Conservation (phyloP, 345 rosid species). For the Chamaenerion angustifolium region DNA sequence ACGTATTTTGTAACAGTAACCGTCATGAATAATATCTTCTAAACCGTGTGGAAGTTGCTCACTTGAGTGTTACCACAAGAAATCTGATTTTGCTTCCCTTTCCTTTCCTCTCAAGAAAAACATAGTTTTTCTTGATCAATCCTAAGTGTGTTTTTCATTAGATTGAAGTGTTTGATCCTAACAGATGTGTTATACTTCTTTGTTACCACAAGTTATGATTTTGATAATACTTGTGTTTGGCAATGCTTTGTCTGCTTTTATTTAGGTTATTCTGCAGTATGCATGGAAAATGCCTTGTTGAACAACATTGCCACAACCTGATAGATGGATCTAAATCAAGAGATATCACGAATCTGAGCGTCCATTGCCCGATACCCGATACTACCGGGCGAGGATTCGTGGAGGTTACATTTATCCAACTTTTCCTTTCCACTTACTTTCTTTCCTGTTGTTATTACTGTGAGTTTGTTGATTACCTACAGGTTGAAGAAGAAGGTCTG, state of each 20-base stretch:
- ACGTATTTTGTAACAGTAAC: too few species aligned
- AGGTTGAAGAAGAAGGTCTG: slow-evolving; percentile 54
- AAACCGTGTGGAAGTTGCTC: too few species aligned
- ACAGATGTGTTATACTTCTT: too few species aligned
- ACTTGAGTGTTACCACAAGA: too few species aligned
- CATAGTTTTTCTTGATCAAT: too few species aligned
- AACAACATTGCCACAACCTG: slow-evolving; percentile 22
- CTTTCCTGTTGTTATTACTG: background rate
- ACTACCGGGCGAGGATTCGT: slow-evolving; percentile 56
- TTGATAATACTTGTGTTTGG: too few species aligned
- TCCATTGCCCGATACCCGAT: slow-evolving; percentile 34
- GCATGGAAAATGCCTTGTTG: slow-evolving; percentile 47
- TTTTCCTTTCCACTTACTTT: background rate
- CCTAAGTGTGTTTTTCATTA: too few species aligned
- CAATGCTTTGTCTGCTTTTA: slow-evolving; percentile 1
- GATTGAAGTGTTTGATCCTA: too few species aligned
- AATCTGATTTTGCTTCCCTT: too few species aligned
- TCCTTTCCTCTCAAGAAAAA: too few species aligned
- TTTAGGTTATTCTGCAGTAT: slow-evolving; percentile 48
- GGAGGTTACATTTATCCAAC: slow-evolving; percentile 27
- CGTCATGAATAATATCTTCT: too few species aligned
- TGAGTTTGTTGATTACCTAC: background rate
- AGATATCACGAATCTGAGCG: slow-evolving; percentile 24
- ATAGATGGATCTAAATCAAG: slow-evolving; percentile 18
- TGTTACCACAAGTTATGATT: too few species aligned